phyloP scores from a whole-genome alignment of 192 early-diverging fungal species.

The Linnemannia hyalina region DNA sequence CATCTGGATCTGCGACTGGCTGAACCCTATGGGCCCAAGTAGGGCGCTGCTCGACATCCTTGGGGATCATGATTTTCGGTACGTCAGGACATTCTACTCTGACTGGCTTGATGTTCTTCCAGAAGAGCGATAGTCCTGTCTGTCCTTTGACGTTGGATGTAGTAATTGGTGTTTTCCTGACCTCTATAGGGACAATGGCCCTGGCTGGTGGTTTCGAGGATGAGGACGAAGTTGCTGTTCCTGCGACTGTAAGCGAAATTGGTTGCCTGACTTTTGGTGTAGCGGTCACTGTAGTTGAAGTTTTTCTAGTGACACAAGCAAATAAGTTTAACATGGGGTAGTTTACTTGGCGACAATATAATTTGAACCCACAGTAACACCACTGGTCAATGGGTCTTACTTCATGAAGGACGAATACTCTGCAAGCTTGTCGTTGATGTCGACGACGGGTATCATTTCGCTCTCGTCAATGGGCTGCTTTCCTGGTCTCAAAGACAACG shows the following conservation, averaged over 20 bases:
- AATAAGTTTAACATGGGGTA: background rate
- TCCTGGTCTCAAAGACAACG: constrained; percentile 31
- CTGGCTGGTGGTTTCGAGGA: constrained; percentile 19
- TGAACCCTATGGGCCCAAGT: constrained; percentile 55
- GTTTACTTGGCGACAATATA: background rate
- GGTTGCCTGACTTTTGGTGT: constrained; percentile 25
- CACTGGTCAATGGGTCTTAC: background rate
- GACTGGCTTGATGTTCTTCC: constrained; percentile 53
- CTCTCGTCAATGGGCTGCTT: constrained; percentile 28
- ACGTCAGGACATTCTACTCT: constrained; percentile 49
- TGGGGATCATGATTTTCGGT: constrained; percentile 38
- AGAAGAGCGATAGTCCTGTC: constrained; percentile 44
- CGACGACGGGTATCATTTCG: constrained; percentile 51
- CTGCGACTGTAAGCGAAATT: constrained; percentile 46
- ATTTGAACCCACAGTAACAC: background rate
- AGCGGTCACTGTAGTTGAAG: constrained; percentile 8
- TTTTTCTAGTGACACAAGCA: constrained; percentile 23
- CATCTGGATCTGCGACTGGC: constrained; percentile 9
- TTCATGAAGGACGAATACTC: constrained; percentile 54
- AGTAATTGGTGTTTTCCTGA: constrained; percentile 36
- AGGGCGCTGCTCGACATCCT: constrained; percentile 44
- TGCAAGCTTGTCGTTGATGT: constrained; percentile 51
- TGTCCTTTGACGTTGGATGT: constrained; percentile 29
- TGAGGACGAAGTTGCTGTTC: constrained; percentile 8
- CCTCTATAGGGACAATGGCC: constrained; percentile 40